Conservation (phyloP, 768 basidiomycete species). For the Amanita subjunquillea region DNA sequence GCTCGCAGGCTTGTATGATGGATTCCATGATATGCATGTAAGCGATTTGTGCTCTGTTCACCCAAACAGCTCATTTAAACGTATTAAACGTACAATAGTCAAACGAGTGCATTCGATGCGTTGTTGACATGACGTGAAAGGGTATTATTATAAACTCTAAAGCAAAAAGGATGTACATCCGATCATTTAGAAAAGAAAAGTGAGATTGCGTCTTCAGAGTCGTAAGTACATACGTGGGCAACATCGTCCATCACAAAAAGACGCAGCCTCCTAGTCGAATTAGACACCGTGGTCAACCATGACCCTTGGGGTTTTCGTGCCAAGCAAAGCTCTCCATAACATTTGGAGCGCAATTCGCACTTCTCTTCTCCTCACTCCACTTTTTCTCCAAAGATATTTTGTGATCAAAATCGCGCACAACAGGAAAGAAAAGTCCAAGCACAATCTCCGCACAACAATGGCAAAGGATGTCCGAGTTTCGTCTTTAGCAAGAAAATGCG, state of each 20-base stretch:
- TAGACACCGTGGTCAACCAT: slow-evolving; percentile 45
- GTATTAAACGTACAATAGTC: neutral
- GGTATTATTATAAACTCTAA: slow-evolving; percentile 4
- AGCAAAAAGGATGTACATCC: neutral
- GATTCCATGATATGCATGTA: slow-evolving; percentile 96
- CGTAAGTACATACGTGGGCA: neutral
- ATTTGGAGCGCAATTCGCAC: slow-evolving; percentile 53
- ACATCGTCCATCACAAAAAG: neutral
- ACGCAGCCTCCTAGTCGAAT: neutral
- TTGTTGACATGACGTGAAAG: slow-evolving; percentile 74
- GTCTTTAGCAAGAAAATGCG: slow-evolving; percentile 47
- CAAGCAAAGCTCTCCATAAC: slow-evolving; percentile 64
- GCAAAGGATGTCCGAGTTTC: slow-evolving; percentile 55
- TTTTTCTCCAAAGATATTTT: slow-evolving; percentile 53
- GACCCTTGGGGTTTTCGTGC: slow-evolving; percentile 31
- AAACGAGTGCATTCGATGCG: slow-evolving; percentile 90
- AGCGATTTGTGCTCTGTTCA: slow-evolving; percentile 20
- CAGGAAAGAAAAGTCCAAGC: slow-evolving; percentile 71
- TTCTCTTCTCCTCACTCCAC: slow-evolving; percentile 59
- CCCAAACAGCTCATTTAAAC: neutral
- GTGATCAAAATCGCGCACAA: slow-evolving; percentile 51
- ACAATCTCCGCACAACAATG: slow-evolving; percentile 62
- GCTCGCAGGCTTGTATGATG: slow-evolving; percentile 70
- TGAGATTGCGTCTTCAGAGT: neutral
- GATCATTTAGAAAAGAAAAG: neutral